Conservation (phyloP, 495 filamentous ascomycete species). For the Neurospora sp. region DNA sequence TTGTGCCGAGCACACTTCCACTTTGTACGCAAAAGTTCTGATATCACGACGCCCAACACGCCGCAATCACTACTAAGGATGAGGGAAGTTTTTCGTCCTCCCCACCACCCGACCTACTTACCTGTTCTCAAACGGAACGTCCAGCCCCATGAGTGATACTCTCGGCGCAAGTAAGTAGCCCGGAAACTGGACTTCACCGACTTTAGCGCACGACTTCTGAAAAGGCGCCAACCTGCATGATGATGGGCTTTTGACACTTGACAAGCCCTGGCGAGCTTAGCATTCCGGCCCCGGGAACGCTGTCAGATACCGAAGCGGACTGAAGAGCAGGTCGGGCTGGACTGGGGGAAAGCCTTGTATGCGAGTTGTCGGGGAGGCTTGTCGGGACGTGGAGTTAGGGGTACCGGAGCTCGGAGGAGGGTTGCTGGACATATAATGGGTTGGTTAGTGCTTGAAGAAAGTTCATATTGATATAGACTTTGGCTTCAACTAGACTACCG, state of each 20-base stretch:
- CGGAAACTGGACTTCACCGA: neutral
- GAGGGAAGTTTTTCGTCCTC: neutral
- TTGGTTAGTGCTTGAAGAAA: neutral
- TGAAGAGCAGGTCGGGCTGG: neutral
- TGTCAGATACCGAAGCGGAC: neutral
- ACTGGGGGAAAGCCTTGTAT: neutral
- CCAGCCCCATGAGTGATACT: neutral
- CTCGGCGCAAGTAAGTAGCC: neutral
- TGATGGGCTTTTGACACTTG: neutral
- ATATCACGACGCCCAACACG: neutral
- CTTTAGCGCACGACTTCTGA: neutral
- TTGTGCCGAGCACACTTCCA: neutral
- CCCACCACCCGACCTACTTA: neutral
- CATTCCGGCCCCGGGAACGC: neutral
- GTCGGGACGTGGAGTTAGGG: neutral
- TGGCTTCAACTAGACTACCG: neutral
- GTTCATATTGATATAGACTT: neutral
- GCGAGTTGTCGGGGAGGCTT: neutral
- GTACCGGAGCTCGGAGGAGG: neutral
- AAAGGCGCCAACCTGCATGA: neutral
- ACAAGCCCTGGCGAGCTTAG: neutral
- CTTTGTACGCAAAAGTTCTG: neutral
- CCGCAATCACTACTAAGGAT: neutral
- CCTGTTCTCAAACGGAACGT: neutral
- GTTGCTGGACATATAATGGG: too few species aligned